These are phyloP conservation scores for Boletus calvinii DNA, from an alignment of 1,284 basidiomycete genomes.

Conservation along the genomic window DNA sequence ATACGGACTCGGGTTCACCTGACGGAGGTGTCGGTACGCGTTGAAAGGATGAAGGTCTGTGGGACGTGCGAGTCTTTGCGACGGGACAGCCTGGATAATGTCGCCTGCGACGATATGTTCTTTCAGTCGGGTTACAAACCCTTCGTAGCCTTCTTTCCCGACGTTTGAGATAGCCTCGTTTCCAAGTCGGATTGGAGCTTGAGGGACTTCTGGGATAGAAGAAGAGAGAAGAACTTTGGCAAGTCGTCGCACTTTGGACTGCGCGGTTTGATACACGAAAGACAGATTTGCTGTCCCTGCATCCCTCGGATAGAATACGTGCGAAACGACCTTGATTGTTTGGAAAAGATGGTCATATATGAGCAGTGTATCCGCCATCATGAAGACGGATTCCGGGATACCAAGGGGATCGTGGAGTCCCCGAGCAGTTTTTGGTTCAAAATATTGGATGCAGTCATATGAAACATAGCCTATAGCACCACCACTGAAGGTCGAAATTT, in stretches of 20 bases:
- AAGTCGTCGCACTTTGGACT: constrained; percentile 72
- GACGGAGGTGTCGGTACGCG: constrained; percentile 88
- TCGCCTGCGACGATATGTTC: constrained; percentile 94
- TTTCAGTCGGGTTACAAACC: constrained; percentile 90
- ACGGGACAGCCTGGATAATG: constrained; percentile 99
- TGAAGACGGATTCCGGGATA: constrained; percentile 95
- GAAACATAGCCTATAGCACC: constrained; percentile 98
- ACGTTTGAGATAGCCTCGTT: constrained; percentile 84
- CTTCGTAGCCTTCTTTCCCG: constrained; percentile 90
- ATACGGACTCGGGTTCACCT: constrained; percentile 97
- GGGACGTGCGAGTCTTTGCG: constrained; percentile 83
- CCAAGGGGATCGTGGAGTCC: constrained; percentile 73
- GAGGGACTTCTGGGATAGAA: constrained; percentile 65
- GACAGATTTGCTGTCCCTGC: constrained; percentile 62
- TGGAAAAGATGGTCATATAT: constrained; percentile 98
- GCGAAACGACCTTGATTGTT: constrained; percentile 92
- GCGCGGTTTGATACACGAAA: constrained; percentile 82
- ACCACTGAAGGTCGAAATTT: constrained; percentile 93
- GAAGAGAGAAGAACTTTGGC: constrained; percentile 63
- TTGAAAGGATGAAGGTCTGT: constrained; percentile 97
- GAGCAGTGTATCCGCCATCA: constrained; percentile 93
- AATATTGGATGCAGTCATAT: constrained; percentile 95
- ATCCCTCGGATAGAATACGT: constrained; percentile 82
- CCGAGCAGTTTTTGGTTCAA: constrained; percentile 89
- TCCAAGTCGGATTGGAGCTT: constrained; percentile 70